A percentile compares a stretch with the other conserved stretches of the same genome.
Conservation (phyloP, 2,329 filamentous ascomycete species). For the Epichloe elymi region DNA sequence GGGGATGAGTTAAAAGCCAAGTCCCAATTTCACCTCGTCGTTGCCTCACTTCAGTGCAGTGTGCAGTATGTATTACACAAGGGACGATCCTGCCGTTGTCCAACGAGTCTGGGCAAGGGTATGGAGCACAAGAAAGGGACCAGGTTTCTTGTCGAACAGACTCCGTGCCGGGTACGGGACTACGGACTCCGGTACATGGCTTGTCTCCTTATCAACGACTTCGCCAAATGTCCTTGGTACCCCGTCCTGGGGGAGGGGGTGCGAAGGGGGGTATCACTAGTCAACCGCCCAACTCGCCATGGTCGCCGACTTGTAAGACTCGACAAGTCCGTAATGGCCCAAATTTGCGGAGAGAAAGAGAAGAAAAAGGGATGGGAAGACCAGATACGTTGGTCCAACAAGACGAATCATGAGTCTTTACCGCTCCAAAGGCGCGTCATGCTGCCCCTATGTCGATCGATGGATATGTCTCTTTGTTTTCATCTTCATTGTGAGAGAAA, state of each 20-base stretch:
- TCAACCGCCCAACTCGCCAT: background rate
- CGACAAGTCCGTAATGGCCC: background rate
- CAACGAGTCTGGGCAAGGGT: slow-evolving; percentile 2
- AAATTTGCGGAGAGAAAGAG: background rate
- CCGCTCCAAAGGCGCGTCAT: too few species aligned
- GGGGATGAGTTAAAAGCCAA: slow-evolving; percentile 5
- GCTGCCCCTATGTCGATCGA: too few species aligned
- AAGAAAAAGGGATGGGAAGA: background rate
- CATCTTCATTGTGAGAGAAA: too few species aligned
- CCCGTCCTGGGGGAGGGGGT: background rate
- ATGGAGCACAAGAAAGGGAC: slow-evolving; percentile 3
- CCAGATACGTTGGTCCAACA: too few species aligned
- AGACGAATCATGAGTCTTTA: too few species aligned
- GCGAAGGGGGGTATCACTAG: background rate
- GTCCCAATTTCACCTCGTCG: background rate
- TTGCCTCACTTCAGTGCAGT: too few species aligned
- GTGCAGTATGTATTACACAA: background rate
- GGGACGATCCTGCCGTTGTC: slow-evolving; percentile 7
- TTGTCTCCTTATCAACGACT: slow-evolving; percentile 5
- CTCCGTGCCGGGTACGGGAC: slow-evolving; percentile 4
- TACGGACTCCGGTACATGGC: too few species aligned
- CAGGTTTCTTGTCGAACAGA: slow-evolving; percentile 3
- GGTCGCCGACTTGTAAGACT: slow-evolving; percentile 4
- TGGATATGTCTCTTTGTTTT: too few species aligned
- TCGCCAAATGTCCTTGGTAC: slow-evolving; percentile 3